Percentiles rank a stretch among this genome's conserved stretches.
Conservation (phyloP, 1,284 basidiomycete genomes). For the Cystobasidium pallidum region DNA sequence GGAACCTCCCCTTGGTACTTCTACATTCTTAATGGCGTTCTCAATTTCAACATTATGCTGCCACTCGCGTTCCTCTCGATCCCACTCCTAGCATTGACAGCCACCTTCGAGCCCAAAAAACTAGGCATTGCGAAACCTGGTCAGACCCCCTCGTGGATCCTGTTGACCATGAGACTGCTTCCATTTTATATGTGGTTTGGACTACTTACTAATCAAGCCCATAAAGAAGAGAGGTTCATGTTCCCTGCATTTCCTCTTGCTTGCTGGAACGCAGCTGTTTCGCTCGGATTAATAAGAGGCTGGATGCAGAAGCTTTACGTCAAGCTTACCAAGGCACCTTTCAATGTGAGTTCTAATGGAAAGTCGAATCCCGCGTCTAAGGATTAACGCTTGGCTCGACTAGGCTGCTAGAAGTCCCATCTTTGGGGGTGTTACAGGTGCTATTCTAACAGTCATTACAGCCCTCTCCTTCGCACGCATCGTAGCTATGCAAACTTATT, state of each 20-base stretch:
- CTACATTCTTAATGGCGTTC: slow-evolving; percentile 80
- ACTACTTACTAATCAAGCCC: slow-evolving; percentile 78
- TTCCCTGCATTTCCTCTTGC: slow-evolving; percentile 90
- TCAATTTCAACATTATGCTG: slow-evolving; percentile 90
- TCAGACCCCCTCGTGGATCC: slow-evolving; percentile 50
- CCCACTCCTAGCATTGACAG: slow-evolving; percentile 78
- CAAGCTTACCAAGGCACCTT: slow-evolving; percentile 75
- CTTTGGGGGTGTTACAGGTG: slow-evolving; percentile 75
- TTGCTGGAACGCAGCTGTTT: slow-evolving; percentile 90
- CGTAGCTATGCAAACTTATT: slow-evolving; percentile 80
- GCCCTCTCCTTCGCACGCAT: slow-evolving; percentile 77
- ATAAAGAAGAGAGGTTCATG: slow-evolving; percentile 99
- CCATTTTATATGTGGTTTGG: slow-evolving; percentile 89
- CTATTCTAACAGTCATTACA: slow-evolving; percentile 67
- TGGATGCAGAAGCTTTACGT: slow-evolving; percentile 81
- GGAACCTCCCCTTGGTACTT: slow-evolving; percentile 85
- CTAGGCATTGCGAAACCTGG: slow-evolving; percentile 62
- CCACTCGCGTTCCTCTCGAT: slow-evolving; percentile 78
- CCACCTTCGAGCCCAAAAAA: slow-evolving; percentile 72
- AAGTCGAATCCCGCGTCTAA: background rate
- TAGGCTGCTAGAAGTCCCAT: slow-evolving; percentile 75
- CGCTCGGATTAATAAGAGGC: slow-evolving; percentile 77
- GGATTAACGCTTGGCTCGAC: background rate
- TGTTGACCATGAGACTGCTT: slow-evolving; percentile 73
- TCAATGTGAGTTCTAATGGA: slow-evolving; percentile 64